These are phyloP conservation scores for Endocalyx cinctus DNA, from an alignment of 2,329 filamentous ascomycete genomes.

Conservation along the genomic window DNA sequence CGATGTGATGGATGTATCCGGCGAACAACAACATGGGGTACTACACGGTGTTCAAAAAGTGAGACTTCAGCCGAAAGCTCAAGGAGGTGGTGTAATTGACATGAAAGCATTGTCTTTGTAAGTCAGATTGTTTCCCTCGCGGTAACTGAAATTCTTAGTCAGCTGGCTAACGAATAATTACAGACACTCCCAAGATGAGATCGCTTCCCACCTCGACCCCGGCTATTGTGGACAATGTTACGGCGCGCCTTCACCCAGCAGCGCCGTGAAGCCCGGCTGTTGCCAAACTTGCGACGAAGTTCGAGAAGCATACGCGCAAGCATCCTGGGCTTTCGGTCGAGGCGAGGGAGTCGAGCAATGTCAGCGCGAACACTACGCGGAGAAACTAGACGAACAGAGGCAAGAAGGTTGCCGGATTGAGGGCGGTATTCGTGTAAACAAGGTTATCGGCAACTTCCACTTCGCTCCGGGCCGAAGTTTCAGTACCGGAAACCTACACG, in stretches of 20 bases:
- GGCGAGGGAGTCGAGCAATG: conserved; percentile 95
- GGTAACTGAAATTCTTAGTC: too few species aligned
- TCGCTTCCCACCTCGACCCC: conserved; percentile 76
- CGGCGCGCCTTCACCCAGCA: conserved; percentile 69
- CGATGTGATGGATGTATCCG: conserved; percentile 98
- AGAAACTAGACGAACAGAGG: conserved; percentile 81
- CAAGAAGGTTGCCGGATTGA: conserved; percentile 93
- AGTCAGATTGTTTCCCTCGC: too few species aligned
- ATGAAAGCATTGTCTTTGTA: conserved; percentile 63
- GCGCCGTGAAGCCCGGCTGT: conserved; percentile 76
- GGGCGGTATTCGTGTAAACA: conserved; percentile 90
- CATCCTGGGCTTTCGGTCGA: conserved; percentile 89
- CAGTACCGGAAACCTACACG: conserved; percentile 94
- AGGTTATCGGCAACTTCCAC: conserved; percentile 98
- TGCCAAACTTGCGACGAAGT: conserved; percentile 98
- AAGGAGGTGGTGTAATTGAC: conserved; percentile 75
- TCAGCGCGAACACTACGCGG: conserved; percentile 86
- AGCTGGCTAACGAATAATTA: too few species aligned
- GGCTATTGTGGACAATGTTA: conserved; percentile 93
- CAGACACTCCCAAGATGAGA: conserved; percentile 64
- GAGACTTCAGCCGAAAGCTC: conserved; percentile 63
- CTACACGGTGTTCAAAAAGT: conserved; percentile 91
- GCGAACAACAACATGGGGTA: conserved; percentile 92
- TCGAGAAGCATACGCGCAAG: conserved; percentile 82
- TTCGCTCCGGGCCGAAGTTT: conserved; percentile 94